Evolutionary conservation across 257 asterid species (phyloP), one percentile per base, ranked within the genome.

Genomic region (Anisodus tanguticus): DNA sequence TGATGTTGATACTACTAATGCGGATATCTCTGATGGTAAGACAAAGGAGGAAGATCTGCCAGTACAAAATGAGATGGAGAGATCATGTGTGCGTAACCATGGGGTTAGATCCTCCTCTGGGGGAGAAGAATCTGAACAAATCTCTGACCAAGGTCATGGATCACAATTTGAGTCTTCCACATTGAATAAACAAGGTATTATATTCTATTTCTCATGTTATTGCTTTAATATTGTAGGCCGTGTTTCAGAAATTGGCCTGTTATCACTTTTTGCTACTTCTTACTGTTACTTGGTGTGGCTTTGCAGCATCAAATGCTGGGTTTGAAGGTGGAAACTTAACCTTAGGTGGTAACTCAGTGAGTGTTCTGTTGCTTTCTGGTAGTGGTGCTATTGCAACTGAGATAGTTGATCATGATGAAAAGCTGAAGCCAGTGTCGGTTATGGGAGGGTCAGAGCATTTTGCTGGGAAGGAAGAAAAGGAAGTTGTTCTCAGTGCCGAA

Each of bases 291-390:
- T 84, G 68, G n/a, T 51, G 76, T 83, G 87, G 51, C 83, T 79
- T 86, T 88, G 85, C 92, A 94, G 98, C 80, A 72, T 85, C 90
- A 87, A 85, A 88, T 84, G 64, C 86, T 70, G 90, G 66, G 84
- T 90, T 83, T 84, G 91, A 88, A 84, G 91, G 57, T 68, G 54
- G 86, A 76, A 87, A 77, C 71, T 26, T 83, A 80, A 54, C 80
- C 79, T 84, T 90, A 83, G 85, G 88, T 22, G 63, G 84, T 7
- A 83, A 37, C 35, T 49, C 82, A 59, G 69, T 69, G 81, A 57
- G 37, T 79, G 55, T 31, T 58, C 77, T 62, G 8, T 49, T 84
- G 12, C 67, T 69, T 37, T 49, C 85, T 82, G 83, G 12, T 47
- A 69, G 55, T 19, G 84, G 71, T 72, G 69, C 55, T 45, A 77